A percentile compares a stretch with the other conserved stretches of the same genome.
phyloP scores from a whole-genome alignment of 352 stramenopile genomes.

The Saprolegnia parasitica region DNA sequence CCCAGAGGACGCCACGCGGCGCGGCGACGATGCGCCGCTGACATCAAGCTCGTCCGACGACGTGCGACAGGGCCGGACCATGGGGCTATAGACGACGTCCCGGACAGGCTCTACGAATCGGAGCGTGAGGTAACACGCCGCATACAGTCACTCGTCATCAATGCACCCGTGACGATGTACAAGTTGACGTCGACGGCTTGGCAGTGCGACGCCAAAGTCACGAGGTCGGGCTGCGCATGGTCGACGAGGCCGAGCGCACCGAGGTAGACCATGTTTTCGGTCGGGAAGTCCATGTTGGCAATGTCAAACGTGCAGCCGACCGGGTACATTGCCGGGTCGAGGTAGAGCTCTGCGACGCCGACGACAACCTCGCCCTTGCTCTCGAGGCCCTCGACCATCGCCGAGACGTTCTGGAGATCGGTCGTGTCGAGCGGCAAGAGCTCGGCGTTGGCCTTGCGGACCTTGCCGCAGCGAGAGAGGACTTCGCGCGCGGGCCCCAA shows the following conservation, averaged over 20 bases:
- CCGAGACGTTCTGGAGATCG: slow-evolving; percentile 42
- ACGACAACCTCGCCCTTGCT: slow-evolving; percentile 43
- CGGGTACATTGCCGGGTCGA: slow-evolving; percentile 41
- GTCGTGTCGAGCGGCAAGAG: slow-evolving; percentile 38
- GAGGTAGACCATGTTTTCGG: slow-evolving; percentile 52
- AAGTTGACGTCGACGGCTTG: slow-evolving; percentile 40
- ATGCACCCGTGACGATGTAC: slow-evolving; percentile 33
- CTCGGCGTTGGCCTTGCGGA: slow-evolving; percentile 30
- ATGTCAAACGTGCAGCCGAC: slow-evolving; percentile 46
- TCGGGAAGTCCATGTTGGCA: slow-evolving; percentile 49
- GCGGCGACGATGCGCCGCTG: background rate
- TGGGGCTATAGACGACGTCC: background rate
- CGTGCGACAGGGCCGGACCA: background rate
- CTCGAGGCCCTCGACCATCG: slow-evolving; percentile 47
- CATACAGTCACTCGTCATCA: too few relatives aligned
- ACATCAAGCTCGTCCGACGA: background rate
- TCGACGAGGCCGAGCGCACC: slow-evolving; percentile 46
- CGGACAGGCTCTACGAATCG: slow-evolving; percentile 22
- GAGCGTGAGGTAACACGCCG: too few relatives aligned
- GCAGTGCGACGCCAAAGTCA: slow-evolving; percentile 46
- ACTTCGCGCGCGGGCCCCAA: slow-evolving; percentile 48
- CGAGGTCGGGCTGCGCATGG: slow-evolving; percentile 49
- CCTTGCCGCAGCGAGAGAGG: slow-evolving; percentile 44
- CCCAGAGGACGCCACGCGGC: background rate
- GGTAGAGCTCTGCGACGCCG: slow-evolving; percentile 48